Base-by-base conservation (phyloP, 2,329 filamentous ascomycete genomes). In the Alternaria ethzedia region DNA sequence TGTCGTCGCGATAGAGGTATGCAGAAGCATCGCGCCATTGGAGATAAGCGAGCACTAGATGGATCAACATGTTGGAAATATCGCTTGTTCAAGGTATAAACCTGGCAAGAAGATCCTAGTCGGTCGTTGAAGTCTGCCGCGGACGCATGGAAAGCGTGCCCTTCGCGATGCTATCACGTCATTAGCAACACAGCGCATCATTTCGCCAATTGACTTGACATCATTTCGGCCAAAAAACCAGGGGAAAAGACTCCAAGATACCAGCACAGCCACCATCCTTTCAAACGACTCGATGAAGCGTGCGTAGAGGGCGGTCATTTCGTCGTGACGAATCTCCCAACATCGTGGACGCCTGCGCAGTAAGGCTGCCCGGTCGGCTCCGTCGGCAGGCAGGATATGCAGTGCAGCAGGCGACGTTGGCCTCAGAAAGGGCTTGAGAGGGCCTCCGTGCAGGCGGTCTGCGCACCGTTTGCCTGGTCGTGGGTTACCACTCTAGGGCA, bases 401-500 rank as follows among this genome's bases (percentile, higher is more conserved):
- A 55, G 20, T 36, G 23, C 28, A 64, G 52, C 21, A 59, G 59
- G 51, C 63, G 50, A 45, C 13, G n/a, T 36, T 36, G 17, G 49
- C 49, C 49, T 36, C 28, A 51, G 17, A 32, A 28, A 56, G 51
- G 13, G 45, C 45, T 25, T 13, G 12, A 41, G 5, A 59, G 55
- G 62, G 54, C 58, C 20, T 54, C 12, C 6, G 10, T 25, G 17
- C 9, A 30, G n/a, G 36, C 55, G 44, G 60, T 66, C 21, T 50
- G 61, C 64, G 57, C 64, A 56, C 58, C 43, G 10, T 61, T 58
- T 64, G 63, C 63, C 63, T 59, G 6, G 8, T 51, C 36, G n/a
- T 47, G n/a, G n/a, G 21, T 43, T 51, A 17, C 46, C 46, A 12
- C 15, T 54, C 59, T n/a, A 15, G 17, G 50, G 46, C 47, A 45